A percentile compares a stretch with the other conserved stretches of the same genome.
Evolutionary conservation across 768 basidiomycete species (phyloP).

Genomic region (Pleurotus tuber-regium): DNA sequence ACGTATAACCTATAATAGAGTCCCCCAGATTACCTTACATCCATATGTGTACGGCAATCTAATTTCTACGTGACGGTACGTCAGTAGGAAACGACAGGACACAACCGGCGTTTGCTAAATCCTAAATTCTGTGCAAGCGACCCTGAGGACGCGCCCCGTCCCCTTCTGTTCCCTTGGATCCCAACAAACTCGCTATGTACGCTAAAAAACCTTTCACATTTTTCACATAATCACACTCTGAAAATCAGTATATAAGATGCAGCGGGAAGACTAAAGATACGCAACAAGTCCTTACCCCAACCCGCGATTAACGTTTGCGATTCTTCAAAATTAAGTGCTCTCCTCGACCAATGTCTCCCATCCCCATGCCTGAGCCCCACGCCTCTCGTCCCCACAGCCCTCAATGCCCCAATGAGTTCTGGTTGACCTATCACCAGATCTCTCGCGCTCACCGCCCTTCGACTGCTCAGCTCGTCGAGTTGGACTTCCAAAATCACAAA

Average conservation of each 20-base stretch:
- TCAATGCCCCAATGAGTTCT: conserved; percentile 34
- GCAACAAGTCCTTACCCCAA: background rate
- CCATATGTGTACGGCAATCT: too few species aligned
- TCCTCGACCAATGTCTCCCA: background rate
- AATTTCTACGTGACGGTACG: too few species aligned
- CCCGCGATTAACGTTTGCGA: background rate
- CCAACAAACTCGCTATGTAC: background rate
- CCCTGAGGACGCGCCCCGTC: background rate
- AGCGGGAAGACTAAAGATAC: background rate
- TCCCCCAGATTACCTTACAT: too few species aligned
- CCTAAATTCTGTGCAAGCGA: background rate
- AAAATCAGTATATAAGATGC: background rate
- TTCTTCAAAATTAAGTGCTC: background rate
- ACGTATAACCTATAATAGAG: too few species aligned
- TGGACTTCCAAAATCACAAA: conserved; percentile 37
- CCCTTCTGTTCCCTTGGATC: background rate
- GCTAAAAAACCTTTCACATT: background rate
- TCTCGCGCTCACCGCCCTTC: conserved; percentile 39
- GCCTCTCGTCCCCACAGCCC: background rate
- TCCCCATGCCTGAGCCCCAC: background rate
- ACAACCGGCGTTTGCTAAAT: background rate
- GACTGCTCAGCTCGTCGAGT: conserved; percentile 47
- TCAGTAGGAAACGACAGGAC: too few species aligned
- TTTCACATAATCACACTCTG: background rate
- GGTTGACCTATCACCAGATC: conserved; percentile 46